Evolutionary conservation across 805 yeast genomes (phyloP), one percentile per base, ranked within the genome.

Genomic region (Ogataea saltuana): DNA sequence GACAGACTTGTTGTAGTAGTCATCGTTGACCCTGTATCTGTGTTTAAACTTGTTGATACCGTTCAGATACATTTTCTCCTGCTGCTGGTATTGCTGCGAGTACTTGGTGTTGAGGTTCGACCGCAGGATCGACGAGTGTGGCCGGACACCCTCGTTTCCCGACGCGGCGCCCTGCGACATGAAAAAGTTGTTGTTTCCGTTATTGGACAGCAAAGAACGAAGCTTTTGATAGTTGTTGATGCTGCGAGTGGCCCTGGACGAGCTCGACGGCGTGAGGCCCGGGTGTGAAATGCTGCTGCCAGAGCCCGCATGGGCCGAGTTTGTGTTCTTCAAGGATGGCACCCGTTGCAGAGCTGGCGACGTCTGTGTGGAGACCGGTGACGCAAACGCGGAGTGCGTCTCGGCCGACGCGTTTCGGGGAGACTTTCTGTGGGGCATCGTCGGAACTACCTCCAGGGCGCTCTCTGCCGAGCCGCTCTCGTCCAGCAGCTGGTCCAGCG

Each of bases 1-100:
- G 13, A 76, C 74, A 3, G 78, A 77, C 50, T 74, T 75, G 38
- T 77, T 75, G 53, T 76, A 76, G 53, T 76, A 76, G 51, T 78
- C 82, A 49, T 77, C 81, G 17, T 65, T 73, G 40, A 56, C 58
- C 20, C 55, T 53, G 39, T 59, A 62, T 34, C 56, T 53, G 42
- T 67, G 61, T 46, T 50, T 59, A 39, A 55, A 60, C 33, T 60
- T 60, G 15, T 57, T 60, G 45, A 78, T 74, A 36, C 75, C 72
- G 19, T 65, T 67, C 44, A 78, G 62, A 50, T 78, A 78, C 31
- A 74, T 69, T 52, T 68, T 69, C 54, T 78, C 83, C 52, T 77
- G 82, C 27, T 76, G 78, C 39, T 72, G 65, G 56, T 76, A 78
- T 49, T 69, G 72, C 41, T 65, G 66, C 5, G 64, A 62, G 38